Percentiles rank a stretch among this genome's conserved stretches.
Evolutionary conservation across 2,329 filamentous ascomycete species (phyloP).

Genomic region (Botrytis aclada): DNA sequence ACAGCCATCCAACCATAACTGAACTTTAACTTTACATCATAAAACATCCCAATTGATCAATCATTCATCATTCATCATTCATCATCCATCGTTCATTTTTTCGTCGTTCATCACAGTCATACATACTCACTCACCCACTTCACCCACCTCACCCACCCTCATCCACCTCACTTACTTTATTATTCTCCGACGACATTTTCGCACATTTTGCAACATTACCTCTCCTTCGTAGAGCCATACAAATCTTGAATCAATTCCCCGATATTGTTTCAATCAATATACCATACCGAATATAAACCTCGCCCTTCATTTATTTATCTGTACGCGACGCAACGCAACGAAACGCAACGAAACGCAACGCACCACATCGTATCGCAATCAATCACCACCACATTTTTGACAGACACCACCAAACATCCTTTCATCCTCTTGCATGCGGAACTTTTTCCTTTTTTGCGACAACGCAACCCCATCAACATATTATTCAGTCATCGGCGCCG

Average conservation of each 20-base stretch:
- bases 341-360: not conserved
- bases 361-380: not conserved
- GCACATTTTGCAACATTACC: not conserved
- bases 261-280: conserved; percentile 1
- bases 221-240: not conserved
- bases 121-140: not conserved
- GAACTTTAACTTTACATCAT: not conserved
- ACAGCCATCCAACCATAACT: not conserved
- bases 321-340: not conserved
- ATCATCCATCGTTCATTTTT: not conserved
- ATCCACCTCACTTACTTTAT: not conserved
- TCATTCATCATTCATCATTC: not conserved
- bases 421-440: conserved; percentile 7
- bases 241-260: conserved; percentile 9
- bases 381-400: not conserved
- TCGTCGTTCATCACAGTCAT: not conserved
- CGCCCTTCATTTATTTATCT: not conserved
- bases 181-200: not conserved
- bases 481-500: not conserved
- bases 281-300: not conserved
- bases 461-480: not conserved
- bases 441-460: not conserved
- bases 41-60: not conserved
- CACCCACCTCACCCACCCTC: too few relatives aligned
- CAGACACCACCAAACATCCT: not conserved